These are phyloP conservation scores for Tolypocladium nubicola DNA, from an alignment of 2,329 filamentous ascomycete species.

Conservation along the genomic window DNA sequence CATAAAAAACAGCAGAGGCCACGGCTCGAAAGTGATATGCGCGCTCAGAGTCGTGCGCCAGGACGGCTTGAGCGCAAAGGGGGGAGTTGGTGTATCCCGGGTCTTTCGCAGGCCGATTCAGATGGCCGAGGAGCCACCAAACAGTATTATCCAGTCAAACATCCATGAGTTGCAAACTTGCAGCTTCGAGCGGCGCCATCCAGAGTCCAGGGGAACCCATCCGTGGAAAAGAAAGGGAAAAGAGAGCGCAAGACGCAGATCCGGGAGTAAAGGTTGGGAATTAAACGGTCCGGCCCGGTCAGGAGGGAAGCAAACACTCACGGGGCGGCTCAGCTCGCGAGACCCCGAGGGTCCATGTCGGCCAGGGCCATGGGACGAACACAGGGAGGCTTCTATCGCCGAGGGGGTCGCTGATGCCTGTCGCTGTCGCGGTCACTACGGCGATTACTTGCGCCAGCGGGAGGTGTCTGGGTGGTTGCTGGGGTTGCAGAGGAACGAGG, in stretches of 20 bases:
- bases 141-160: constrained; percentile 14
- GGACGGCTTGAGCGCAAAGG: constrained; percentile 1
- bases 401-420: constrained; percentile 28
- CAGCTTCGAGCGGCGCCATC: constrained; percentile 14
- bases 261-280: constrained; percentile 13
- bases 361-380: constrained; percentile 8
- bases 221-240: constrained; percentile 12
- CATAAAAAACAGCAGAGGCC: constrained; percentile 9
- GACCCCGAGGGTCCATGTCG: constrained; percentile 4
- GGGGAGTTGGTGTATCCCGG: constrained; percentile 2
- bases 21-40: constrained; percentile 3
- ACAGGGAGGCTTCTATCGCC: constrained; percentile 18
- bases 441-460: constrained; percentile 24
- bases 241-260: constrained; percentile 14
- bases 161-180: constrained; percentile 18
- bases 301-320: constrained; percentile 18
- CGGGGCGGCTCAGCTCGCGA: constrained; percentile 4
- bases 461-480: constrained; percentile 27
- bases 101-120: constrained; percentile 6
- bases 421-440: constrained; percentile 32
- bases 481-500: constrained; percentile 25
- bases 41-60: background rate
- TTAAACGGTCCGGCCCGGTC: constrained; percentile 16
- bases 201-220: constrained; percentile 12
- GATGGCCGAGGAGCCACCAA: constrained; percentile 10